Evolutionary conservation across 176 grass and related monocot genomes (phyloP), one percentile per base, ranked within the genome.

Genomic region (Lolium multiflorum): DNA sequence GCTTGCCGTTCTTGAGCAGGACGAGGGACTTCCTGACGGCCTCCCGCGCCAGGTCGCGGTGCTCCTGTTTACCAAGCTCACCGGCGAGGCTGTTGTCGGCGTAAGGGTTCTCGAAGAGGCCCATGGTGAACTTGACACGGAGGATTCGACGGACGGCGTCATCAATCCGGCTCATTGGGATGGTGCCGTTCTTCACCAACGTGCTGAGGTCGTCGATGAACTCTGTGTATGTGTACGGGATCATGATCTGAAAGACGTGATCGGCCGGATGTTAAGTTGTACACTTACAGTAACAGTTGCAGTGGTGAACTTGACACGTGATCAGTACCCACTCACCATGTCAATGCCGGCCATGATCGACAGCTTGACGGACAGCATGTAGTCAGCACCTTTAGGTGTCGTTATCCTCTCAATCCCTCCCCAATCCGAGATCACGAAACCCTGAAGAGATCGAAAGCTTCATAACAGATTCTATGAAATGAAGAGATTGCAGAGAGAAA

Each of bases 341-440:
- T 95, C 93, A 68, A 95, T 89, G 16, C 94, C 94, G 18, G 94
- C 91, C 18, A 59, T 46, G 79, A 94, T 67, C 28, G 85, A 76
- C 7, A 89, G 82, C 79, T 89, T 88, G 62, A 97, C 63, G 16
- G 94, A 97, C 37, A 86, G 59, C 6, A 84, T 55, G 55, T 97
- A 94, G 77, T 94, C 89, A 5, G 89, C 79, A 76, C 84, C 75
- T 4, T 4, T 48, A 11, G 94, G 94, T 25, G 11, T 89, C 1
- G 94, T 97, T 56, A 97, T 94, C 67, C 85, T 86, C 12, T 97
- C 92, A 47, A 97, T 15, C 3, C 91, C 94, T 77, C 87, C 28
- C 87, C 92, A 94, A 31, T 97, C 94, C 16, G 94, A 92, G 68
- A 97, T 97, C 15, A 94, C 59, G n/a, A 97, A 97, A 41, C 92